phyloP scores from a whole-genome alignment of 345 rosid genomes.

The Carallia pectinifolia region DNA sequence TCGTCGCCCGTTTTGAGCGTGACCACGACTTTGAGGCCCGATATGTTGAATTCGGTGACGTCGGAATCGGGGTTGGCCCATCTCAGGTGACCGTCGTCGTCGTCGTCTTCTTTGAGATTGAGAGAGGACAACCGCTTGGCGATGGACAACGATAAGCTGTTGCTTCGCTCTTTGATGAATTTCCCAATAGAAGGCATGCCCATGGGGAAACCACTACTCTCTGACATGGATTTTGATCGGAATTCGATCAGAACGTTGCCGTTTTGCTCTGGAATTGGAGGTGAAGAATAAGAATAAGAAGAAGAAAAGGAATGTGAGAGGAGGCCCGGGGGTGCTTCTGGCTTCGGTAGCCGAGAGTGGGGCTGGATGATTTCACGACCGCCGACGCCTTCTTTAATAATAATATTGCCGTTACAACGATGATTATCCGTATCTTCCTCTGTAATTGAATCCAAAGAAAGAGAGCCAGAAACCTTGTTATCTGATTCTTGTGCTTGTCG shows the following conservation, averaged over 20 bases:
- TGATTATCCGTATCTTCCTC: background rate
- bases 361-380: constrained; percentile 31
- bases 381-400: no score
- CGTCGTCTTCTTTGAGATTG: constrained; percentile 26
- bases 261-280: constrained; percentile 4
- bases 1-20: constrained; percentile 48
- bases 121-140: constrained; percentile 42
- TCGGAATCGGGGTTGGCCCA: constrained; percentile 12
- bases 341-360: constrained; percentile 68
- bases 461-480: background rate
- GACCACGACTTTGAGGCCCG: constrained; percentile 75
- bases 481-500: background rate
- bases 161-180: constrained; percentile 60
- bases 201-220: constrained; percentile 15
- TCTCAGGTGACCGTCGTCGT: constrained; percentile 10
- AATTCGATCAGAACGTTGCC: background rate
- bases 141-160: constrained; percentile 52
- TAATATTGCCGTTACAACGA: background rate
- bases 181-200: constrained; percentile 51
- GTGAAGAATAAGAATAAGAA: background rate
- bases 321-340: constrained; percentile 70
- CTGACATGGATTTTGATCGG: constrained; percentile 37
- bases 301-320: constrained; percentile 2
- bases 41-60: constrained; percentile 64
- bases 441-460: constrained; percentile 8